Evolutionary conservation across 108 stramenopile genomes (phyloP), one percentile per base, ranked within the genome.

Genomic region (Cyclotella atomus): DNA sequence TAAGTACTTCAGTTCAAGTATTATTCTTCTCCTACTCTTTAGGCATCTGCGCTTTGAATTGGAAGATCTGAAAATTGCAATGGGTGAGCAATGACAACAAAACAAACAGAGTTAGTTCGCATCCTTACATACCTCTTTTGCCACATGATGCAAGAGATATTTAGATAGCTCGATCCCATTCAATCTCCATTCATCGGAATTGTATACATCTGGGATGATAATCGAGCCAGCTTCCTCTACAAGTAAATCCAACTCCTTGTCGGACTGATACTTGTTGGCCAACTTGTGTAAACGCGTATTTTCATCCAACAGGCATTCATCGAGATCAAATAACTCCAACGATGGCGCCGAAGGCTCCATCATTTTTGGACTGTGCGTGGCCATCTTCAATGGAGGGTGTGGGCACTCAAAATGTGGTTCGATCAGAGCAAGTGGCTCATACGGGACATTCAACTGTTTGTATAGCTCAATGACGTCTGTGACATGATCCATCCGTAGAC

Each of bases 281-380:
- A 95, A 86, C 81, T 90, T 89, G 3, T 88, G 89, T 41, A 95
- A 76, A 3, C 92, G 84, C 19, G 84, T 63, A 38, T 78, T 63
- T 28, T 85, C 83, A 59, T 83, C 76, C 24, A 89, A 85, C 52
- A 92, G 91, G 72, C 92, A 88, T 68, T 94, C 94, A 76, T 95
- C 94, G 23, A 95, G 84, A 81, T 95, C 91, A 66, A 95, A 95
- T 44, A 88, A 86, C 63, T 95, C 94, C 60, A 95, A 82, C 32
- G 90, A 85, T 15, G 94, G 94, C 16, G 90, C 79, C 4, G 89
- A 86, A 32, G 34, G 77, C 27, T 84, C 86, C 0, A 84, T 65
- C 85, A 89, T 81, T 17, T 68, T 61, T 25, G 91, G 91, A 0
- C 84, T 79, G 64, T 93, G 93, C 3, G 87, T 85, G 25, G 94